A percentile compares a stretch with the other conserved stretches of the same genome.
Conservation (phyloP, 139 green algal species). For the Coelastrella sp. region DNA sequence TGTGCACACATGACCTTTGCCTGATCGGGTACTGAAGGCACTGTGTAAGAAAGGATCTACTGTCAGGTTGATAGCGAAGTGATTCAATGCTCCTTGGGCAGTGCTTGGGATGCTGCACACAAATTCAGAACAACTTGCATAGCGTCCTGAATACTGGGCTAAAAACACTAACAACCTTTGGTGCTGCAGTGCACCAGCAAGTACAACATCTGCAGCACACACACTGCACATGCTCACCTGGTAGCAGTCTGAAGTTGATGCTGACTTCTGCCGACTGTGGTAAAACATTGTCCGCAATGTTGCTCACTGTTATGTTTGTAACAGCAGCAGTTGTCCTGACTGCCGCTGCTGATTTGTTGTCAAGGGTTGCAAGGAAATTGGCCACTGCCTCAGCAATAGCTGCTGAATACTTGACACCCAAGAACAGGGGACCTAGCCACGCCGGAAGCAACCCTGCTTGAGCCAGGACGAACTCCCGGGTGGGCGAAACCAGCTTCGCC, state of each 20-base stretch:
- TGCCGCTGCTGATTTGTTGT: not conserved
- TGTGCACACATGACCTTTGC: too few relatives aligned
- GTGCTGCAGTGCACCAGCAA: too few relatives aligned
- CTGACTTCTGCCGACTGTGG: constrained; percentile 56
- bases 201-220: too few relatives aligned
- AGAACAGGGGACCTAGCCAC: not conserved
- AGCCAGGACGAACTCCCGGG: not conserved
- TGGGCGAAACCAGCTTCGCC: constrained; percentile 10
- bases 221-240: constrained; percentile 43
- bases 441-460: not conserved
- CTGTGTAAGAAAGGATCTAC: too few relatives aligned
- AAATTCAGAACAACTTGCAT: too few relatives aligned
- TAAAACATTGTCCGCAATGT: constrained; percentile 76
- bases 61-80: too few relatives aligned
- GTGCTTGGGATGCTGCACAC: not conserved
- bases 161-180: too few relatives aligned
- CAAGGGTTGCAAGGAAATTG: not conserved
- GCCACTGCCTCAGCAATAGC: not conserved
- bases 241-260: constrained; percentile 77
- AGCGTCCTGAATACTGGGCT: too few relatives aligned
- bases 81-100: too few relatives aligned
- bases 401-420: not conserved
- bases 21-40: too few relatives aligned
- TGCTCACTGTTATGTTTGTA: not conserved
- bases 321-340: not conserved